These are phyloP conservation scores for Lizonia empirigonia DNA, from an alignment of 2,329 filamentous ascomycete species.

Conservation along the genomic window DNA sequence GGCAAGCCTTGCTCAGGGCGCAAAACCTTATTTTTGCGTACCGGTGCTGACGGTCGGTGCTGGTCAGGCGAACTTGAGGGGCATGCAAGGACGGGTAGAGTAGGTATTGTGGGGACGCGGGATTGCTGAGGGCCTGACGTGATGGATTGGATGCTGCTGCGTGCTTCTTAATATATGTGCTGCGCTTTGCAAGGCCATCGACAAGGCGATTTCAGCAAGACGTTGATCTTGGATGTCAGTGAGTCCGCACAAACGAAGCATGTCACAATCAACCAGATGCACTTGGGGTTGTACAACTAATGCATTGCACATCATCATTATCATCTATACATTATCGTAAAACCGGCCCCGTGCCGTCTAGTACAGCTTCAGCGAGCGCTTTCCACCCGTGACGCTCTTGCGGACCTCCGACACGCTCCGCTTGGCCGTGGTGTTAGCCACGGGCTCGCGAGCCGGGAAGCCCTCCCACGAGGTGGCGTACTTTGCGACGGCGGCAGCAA, in stretches of 20 bases:
- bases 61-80: slow-evolving; percentile 12
- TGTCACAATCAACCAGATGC: neutral
- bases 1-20: slow-evolving; percentile 10
- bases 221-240: neutral
- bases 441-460: slow-evolving; percentile 34
- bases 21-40: slow-evolving; percentile 12
- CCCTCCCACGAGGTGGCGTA: slow-evolving; percentile 36
- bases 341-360: neutral
- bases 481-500: slow-evolving; percentile 43
- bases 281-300: neutral
- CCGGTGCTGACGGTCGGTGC: slow-evolving; percentile 3
- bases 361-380: slow-evolving; percentile 13
- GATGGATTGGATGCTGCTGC: neutral
- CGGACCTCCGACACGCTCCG: slow-evolving; percentile 18
- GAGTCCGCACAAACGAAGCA: neutral
- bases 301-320: neutral
- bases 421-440: slow-evolving; percentile 26
- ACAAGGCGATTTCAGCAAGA: neutral
- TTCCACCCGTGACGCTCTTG: slow-evolving; percentile 13
- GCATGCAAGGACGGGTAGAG: slow-evolving; percentile 1
- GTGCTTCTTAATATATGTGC: neutral
- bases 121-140: neutral
- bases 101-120: slow-evolving; percentile 1
- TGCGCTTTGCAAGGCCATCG: neutral
- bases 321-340: slow-evolving; percentile 10